Evolutionary conservation across 1,284 basidiomycete species (phyloP), one percentile per base, ranked within the genome.

Genomic region (Thelephora terrestris): DNA sequence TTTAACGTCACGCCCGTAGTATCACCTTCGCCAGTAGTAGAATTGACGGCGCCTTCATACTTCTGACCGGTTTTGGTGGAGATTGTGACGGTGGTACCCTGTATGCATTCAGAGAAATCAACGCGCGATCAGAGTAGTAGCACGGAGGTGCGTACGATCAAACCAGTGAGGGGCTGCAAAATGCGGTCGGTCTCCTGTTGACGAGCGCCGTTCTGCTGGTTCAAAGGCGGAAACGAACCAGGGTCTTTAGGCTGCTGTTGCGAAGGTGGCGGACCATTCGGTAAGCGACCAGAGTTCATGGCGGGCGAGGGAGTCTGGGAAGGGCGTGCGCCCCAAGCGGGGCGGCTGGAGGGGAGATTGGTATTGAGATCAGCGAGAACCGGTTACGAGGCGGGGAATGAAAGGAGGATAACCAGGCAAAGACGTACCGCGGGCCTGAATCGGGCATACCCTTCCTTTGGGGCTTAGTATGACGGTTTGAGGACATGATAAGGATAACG

Each of bases 21-120:
- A 61, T 88, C 84, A 46, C 80, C 79, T 55, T 87, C 83, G 23
- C 63, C 66, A 49, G 61, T 66, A 18, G 85, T 83, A 16, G 79
- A 79, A 3, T 60, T 65, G 52, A 90, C 70, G 52, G 79, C 77
- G 48, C 85, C 86, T 60, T 86, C 81, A 60, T 78, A 81, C 53
- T 81, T 82, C 54, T 76, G 71, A 35, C 71, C 70, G 7, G 79
- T 74, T 71, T 85, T 86, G 45, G 82, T 83, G 16, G 67, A 64
- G 48, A 88, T 73, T 20, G 82, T 81, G 56, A 89, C 71, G 27
- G 82, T 85, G 12, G 80, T 83, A 35, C 85, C 85, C 83, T 86
- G 57, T 39, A 47, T 55, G 37, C 39, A 40, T 43, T 36, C 35
- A 17, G 18, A 25, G 14, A 25, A 24, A 17, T 9, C 16, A 32